These are phyloP conservation scores for Fusarium protoensiforme DNA, from an alignment of 2,329 filamentous ascomycete genomes.

Conservation along the genomic window DNA sequence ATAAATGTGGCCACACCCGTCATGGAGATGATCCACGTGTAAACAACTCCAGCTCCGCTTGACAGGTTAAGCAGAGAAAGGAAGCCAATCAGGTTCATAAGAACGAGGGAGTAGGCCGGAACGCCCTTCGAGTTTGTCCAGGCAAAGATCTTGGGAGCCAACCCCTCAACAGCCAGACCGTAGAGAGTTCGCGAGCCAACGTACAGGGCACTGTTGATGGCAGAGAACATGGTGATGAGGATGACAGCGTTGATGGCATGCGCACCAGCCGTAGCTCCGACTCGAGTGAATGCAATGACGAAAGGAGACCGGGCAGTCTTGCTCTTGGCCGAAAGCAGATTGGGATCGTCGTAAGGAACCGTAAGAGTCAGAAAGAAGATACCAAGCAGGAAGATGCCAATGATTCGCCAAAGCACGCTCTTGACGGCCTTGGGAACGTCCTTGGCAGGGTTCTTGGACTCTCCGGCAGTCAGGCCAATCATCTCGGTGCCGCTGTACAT, in stretches of 20 bases:
- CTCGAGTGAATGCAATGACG: background rate
- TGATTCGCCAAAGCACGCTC: background rate
- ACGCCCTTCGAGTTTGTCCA: background rate
- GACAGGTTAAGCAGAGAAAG: background rate
- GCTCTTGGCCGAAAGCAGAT: background rate
- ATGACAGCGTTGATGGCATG: background rate
- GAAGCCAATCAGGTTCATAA: background rate
- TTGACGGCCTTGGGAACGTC: background rate
- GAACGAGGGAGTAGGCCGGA: background rate
- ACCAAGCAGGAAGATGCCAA: background rate
- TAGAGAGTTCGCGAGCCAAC: background rate
- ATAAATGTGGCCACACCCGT: background rate
- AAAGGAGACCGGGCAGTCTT: background rate
- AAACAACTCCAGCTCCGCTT: background rate
- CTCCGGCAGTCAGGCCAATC: background rate
- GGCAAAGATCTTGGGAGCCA: background rate
- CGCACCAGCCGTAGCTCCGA: background rate
- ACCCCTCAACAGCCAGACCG: background rate
- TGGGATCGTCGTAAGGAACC: background rate
- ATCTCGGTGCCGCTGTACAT: background rate
- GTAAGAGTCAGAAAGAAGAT: background rate
- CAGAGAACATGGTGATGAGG: background rate
- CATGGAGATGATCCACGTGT: background rate
- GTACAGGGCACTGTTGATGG: background rate
- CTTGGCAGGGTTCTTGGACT: background rate